Base-by-base conservation (phyloP, 2,329 filamentous ascomycete genomes). In the Talaromyces rugulosus region DNA sequence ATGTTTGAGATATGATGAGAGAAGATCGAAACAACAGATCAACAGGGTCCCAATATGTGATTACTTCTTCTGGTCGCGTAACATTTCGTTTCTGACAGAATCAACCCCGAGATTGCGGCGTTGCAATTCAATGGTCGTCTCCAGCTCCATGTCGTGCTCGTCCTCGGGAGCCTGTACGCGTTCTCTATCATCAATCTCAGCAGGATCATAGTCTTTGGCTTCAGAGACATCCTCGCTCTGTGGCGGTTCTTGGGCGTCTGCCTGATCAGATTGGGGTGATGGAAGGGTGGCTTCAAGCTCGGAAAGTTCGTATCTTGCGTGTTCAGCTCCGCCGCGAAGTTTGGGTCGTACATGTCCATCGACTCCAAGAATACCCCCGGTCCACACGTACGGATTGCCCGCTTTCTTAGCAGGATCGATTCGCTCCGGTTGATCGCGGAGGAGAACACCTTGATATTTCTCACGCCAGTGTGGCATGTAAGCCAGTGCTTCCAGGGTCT, bases 381-480 rank as follows among this genome's bases (percentile, higher is more conserved):
- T 74, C 72, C 72, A 74, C 5, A 72, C 70, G n/a, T 68, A 70
- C 58, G 65, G 64, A 7, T 69, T 62, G 28, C 56, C 51, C 40
- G 58, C 62, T 50, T 63, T 44, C 53, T 64, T 50, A 5, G 60
- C 51, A 16, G 61, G 59, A 53, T 74, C 68, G 3, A 66, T 62
- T 59, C 67, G 65, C 55, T 71, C 66, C 40, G 71, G 65, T 23
- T 67, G 71, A 53, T 68, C 62, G 11, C 77, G 75, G 50, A 80
- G 70, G n/a, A 80, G 66, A 33, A 74, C 66, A 28, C 71, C 75
- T 64, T 80, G 77, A 57, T 75, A 71, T 56, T 74, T 77, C 14
- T 80, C 78, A 33, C 70, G 73, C 33, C 75, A 61, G 59, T 73
- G 72, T 18, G 77, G 78, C 68, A 80, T 75, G 18, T 68, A 63